These are phyloP conservation scores for Phragmites australis DNA, from an alignment of 176 grass and related monocot species.

Conservation along the genomic window DNA sequence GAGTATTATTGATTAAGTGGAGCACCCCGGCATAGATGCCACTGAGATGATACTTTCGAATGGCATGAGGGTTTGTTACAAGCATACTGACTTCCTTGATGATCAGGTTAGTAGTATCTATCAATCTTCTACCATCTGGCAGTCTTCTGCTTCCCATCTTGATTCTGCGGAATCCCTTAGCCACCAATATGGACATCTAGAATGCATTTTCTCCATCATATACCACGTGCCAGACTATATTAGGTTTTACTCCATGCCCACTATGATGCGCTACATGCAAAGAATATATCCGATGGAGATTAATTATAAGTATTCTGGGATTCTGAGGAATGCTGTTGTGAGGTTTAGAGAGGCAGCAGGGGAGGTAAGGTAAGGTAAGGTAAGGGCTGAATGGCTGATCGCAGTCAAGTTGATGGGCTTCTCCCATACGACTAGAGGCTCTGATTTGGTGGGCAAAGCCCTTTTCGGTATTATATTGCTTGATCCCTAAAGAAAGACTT, in stretches of 20 bases:
- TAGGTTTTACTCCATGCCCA: conserved; percentile 18
- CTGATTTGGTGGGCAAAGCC: not conserved
- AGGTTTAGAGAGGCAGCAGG: no score
- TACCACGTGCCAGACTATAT: not conserved
- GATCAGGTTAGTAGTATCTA: conserved; percentile 76
- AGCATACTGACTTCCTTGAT: conserved; percentile 98
- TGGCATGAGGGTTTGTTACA: conserved; percentile 96
- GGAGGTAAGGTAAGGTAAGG: no score
- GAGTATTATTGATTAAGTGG: conserved; percentile 78
- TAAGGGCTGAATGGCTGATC: no score
- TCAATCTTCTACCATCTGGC: not conserved
- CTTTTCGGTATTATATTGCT: not conserved
- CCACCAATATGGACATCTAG: not conserved
- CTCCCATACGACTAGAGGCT: not conserved
- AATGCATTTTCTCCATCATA: conserved; percentile 15
- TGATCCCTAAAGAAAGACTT: not conserved
- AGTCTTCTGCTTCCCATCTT: not conserved
- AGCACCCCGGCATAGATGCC: conserved; percentile 78
- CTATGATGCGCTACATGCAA: not conserved
- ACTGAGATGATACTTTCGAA: conserved; percentile 96
- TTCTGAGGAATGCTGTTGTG: not conserved
- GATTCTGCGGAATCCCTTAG: conserved; percentile 10
- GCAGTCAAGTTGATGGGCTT: no score
- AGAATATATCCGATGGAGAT: not conserved
- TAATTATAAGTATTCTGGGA: not conserved